Evolutionary conservation across 805 yeast genomes (phyloP).

Genomic region (Candida xyloterini): DNA sequence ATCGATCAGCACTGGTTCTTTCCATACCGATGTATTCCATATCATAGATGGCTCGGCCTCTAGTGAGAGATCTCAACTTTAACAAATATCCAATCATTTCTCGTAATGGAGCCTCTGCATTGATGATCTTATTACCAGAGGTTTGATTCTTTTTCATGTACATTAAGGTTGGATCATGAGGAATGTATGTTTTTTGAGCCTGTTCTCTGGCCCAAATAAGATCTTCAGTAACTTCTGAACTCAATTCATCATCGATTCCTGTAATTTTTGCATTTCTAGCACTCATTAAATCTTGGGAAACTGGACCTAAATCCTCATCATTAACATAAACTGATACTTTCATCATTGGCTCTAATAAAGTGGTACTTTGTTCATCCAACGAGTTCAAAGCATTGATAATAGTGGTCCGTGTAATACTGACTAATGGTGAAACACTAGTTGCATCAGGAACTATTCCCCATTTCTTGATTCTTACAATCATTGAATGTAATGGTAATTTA

Average conservation of each 20-base stretch:
- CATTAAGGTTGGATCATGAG: conserved; percentile 67
- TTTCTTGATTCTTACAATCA: conserved; percentile 49
- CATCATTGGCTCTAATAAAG: conserved; percentile 88
- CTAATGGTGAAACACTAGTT: conserved; percentile 36
- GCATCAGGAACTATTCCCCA: conserved; percentile 57
- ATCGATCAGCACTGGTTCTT: conserved; percentile 54
- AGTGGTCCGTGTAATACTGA: conserved; percentile 46
- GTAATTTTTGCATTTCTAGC: conserved; percentile 72
- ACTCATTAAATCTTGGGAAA: conserved; percentile 79
- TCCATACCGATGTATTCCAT: conserved; percentile 79
- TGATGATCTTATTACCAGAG: conserved; percentile 50
- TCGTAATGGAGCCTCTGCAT: conserved; percentile 80
- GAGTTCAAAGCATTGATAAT: conserved; percentile 37
- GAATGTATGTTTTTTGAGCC: conserved; percentile 64
- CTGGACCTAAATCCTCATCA: conserved; percentile 75
- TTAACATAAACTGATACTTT: conserved; percentile 60
- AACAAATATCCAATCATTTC: conserved; percentile 90
- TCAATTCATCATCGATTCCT: conserved; percentile 64
- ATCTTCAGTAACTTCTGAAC: conserved; percentile 29
- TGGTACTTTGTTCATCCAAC: conserved; percentile 34
- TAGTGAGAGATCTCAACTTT: conserved; percentile 75
- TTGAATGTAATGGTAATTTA: conserved; percentile 56
- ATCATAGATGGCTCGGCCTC: conserved; percentile 81
- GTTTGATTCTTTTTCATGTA: conserved; percentile 26
- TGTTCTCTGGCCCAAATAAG: conserved; percentile 49